These are phyloP conservation scores for Triticum monococcum DNA, from an alignment of 176 grass and related monocot genomes.

Conservation along the genomic window DNA sequence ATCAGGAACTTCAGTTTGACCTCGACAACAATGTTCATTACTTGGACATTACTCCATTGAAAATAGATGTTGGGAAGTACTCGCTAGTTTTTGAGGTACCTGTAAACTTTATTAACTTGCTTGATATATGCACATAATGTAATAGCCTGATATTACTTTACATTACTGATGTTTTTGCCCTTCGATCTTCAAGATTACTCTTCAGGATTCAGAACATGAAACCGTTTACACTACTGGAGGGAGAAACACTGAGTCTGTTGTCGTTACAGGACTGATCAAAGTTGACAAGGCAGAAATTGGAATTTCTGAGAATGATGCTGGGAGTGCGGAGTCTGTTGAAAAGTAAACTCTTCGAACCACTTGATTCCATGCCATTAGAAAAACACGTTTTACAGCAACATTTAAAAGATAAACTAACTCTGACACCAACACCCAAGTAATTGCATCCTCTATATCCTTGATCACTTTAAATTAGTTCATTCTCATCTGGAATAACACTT, in stretches of 20 bases:
- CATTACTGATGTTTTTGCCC: slow-evolving; percentile 1
- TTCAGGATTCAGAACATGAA: slow-evolving; percentile 64
- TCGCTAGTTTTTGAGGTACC: slow-evolving; percentile 85
- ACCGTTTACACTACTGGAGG: slow-evolving; percentile 75
- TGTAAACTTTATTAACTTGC: slow-evolving; percentile 16
- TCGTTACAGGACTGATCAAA: slow-evolving; percentile 78
- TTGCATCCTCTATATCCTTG: background rate
- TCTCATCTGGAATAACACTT: background rate
- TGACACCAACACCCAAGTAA: background rate
- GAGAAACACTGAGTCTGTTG: slow-evolving; percentile 39
- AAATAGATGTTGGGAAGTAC: slow-evolving; percentile 95
- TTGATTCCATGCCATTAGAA: slow-evolving; percentile 1
- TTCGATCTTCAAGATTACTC: slow-evolving; percentile 52
- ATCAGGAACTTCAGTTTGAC: slow-evolving; percentile 87
- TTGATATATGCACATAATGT: background rate
- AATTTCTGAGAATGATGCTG: slow-evolving; percentile 73
- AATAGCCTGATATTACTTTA: slow-evolving; percentile 5
- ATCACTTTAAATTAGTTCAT: slow-evolving; percentile 9
- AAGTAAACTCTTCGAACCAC: slow-evolving; percentile 57
- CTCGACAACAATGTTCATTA: slow-evolving; percentile 69
- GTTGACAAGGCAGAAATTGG: slow-evolving; percentile 85
- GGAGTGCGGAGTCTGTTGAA: slow-evolving; percentile 52
- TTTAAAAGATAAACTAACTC: background rate
- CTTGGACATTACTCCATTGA: slow-evolving; percentile 76
- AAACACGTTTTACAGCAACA: background rate